Evolutionary conservation across 1,284 basidiomycete genomes (phyloP).

Genomic region (Schizophyllum amplum): DNA sequence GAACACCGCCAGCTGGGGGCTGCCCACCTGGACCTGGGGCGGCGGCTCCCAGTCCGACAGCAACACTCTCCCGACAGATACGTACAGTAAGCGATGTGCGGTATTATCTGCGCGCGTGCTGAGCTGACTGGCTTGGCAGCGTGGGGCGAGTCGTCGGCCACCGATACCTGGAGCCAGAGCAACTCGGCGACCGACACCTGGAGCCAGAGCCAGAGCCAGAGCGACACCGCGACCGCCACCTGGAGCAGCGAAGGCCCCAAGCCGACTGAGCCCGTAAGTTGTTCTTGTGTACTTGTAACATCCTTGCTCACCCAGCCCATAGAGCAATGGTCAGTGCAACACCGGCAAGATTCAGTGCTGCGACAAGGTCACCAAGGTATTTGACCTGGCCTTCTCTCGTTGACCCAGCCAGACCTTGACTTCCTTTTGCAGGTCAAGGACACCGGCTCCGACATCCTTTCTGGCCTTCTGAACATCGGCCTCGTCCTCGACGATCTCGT

Average conservation of each 20-base stretch:
- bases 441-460: not conserved
- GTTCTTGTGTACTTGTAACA: too few species aligned
- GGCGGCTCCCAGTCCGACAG: slow-evolving; percentile 12
- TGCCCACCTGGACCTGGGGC: slow-evolving; percentile 13
- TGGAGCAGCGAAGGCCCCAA: not conserved
- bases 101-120: not conserved
- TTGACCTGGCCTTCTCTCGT: too few species aligned
- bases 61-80: not conserved
- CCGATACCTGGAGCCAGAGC: not conserved
- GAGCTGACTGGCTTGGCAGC: not conserved
- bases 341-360: not conserved
- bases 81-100: not conserved
- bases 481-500: not conserved
- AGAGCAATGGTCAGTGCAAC: not conserved
- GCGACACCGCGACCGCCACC: not conserved
- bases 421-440: not conserved
- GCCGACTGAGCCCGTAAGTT: not conserved
- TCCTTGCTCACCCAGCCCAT: not conserved
- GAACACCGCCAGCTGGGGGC: not conserved
- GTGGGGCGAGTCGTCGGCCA: not conserved
- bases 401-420: too few species aligned
- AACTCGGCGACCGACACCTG: not conserved
- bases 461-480: not conserved
- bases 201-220: not conserved
- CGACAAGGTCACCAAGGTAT: not conserved